phyloP scores from a whole-genome alignment of 495 filamentous ascomycete species.

The Penicillium ochrochloron region DNA sequence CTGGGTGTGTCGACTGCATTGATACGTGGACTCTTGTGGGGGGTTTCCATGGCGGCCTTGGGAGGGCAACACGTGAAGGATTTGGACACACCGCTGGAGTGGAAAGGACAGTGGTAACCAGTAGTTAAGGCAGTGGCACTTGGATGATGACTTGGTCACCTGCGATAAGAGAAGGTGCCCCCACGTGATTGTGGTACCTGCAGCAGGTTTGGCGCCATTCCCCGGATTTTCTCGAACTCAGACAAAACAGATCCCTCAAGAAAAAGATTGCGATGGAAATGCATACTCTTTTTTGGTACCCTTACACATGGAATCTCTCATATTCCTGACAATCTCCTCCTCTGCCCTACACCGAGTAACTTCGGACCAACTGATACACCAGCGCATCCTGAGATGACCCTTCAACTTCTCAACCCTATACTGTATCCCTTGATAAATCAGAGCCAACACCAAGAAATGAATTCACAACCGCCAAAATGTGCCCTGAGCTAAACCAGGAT shows the following conservation, averaged over 20 bases:
- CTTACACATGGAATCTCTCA: not conserved
- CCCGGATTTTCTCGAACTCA: not conserved
- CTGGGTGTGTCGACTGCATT: not conserved
- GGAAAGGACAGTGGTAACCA: not conserved
- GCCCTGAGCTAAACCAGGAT: not conserved
- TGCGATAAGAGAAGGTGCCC: not conserved
- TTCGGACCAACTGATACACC: not conserved
- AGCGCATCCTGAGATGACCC: not conserved
- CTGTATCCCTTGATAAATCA: not conserved
- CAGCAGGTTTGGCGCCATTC: constrained; percentile 7
- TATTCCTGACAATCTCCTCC: not conserved
- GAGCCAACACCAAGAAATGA: not conserved
- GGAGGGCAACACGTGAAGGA: not conserved
- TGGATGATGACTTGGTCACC: not conserved
- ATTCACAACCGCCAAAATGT: not conserved
- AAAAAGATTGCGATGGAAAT: not conserved
- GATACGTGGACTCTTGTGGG: constrained; percentile 8
- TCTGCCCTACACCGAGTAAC: not conserved
- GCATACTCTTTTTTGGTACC: not conserved
- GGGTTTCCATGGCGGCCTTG: constrained; percentile 1
- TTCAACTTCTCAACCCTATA: not conserved
- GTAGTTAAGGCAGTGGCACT: not conserved
- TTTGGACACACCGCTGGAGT: constrained; percentile 1
- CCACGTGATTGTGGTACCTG: constrained; percentile 14
- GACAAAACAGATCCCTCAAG: no score